Evolutionary conservation across 1,284 basidiomycete species (phyloP).

Genomic region (Cryptococcus floricola): DNA sequence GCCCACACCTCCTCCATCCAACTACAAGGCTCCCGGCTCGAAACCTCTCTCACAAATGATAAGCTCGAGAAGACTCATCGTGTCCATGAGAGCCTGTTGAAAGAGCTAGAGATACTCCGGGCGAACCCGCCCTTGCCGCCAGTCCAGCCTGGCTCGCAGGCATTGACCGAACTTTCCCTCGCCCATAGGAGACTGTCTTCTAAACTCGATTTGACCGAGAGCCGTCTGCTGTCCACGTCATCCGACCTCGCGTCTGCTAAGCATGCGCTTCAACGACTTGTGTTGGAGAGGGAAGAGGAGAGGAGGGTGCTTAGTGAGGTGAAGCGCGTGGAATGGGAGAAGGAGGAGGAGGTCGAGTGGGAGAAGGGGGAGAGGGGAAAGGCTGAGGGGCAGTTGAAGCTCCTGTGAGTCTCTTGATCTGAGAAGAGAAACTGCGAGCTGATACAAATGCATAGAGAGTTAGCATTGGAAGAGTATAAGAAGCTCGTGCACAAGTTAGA

Average conservation of each 20-base stretch:
- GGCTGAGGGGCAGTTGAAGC: conserved; percentile 44
- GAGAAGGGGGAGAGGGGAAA: conserved; percentile 39
- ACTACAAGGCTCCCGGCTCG: conserved; percentile 46
- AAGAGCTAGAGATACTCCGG: conserved; percentile 38
- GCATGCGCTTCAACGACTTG: conserved; percentile 58
- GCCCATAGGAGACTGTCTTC: conserved; percentile 47
- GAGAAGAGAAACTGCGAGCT: not conserved
- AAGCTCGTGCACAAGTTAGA: conserved; percentile 39
- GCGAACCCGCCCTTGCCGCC: conserved; percentile 30
- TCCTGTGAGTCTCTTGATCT: conserved; percentile 31
- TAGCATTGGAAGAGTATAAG: conserved; percentile 43
- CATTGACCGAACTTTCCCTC: conserved; percentile 46
- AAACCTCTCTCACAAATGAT: conserved; percentile 40
- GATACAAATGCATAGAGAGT: conserved; percentile 25
- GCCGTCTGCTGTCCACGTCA: conserved; percentile 24
- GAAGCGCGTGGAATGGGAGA: conserved; percentile 56
- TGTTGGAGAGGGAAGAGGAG: conserved; percentile 56
- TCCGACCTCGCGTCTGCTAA: conserved; percentile 51
- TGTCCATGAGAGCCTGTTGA: conserved; percentile 32
- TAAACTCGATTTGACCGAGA: conserved; percentile 46
- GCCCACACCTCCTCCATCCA: conserved; percentile 46
- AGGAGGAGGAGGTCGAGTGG: conserved; percentile 54
- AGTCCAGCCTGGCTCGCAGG: conserved; percentile 29
- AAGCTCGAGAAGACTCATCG: conserved; percentile 41
- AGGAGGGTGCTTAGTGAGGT: conserved; percentile 33